phyloP scores from a whole-genome alignment of 2,329 filamentous ascomycete genomes.

The Reticulascus tulasneorum region DNA sequence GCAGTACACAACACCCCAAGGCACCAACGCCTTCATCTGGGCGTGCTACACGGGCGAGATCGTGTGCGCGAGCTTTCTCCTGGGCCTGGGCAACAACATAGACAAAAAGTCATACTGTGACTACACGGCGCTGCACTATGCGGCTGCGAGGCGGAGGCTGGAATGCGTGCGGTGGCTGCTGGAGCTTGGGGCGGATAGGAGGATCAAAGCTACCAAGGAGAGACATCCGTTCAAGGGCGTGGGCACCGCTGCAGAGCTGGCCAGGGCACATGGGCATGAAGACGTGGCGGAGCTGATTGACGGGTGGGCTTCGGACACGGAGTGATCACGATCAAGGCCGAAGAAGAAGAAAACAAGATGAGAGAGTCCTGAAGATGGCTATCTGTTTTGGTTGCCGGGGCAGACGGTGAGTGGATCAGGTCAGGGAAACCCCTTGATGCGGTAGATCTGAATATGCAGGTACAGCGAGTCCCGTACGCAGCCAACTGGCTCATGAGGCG shows the following conservation, averaged over 20 bases:
- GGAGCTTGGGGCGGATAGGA: constrained; percentile 9
- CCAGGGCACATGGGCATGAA: constrained; percentile 2
- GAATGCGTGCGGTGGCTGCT: constrained; percentile 6
- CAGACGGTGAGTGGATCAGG: too few relatives aligned
- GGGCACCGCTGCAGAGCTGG: constrained; percentile 8
- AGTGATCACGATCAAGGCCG: too few relatives aligned
- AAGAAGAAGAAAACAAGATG: too few relatives aligned
- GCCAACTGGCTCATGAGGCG: too few relatives aligned
- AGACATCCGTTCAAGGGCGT: constrained; percentile 2
- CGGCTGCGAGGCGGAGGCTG: neutral
- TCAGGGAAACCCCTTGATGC: too few relatives aligned
- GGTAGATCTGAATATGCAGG: too few relatives aligned
- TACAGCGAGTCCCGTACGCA: too few relatives aligned
- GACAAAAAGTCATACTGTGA: neutral
- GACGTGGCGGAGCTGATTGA: constrained; percentile 2
- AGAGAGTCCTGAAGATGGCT: too few relatives aligned
- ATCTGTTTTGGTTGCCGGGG: too few relatives aligned
- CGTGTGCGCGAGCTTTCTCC: constrained; percentile 3
- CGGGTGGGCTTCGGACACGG: too few relatives aligned
- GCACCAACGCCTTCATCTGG: constrained; percentile 2
- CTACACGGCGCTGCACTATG: constrained; percentile 9
- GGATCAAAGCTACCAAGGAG: neutral
- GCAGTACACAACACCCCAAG: constrained; percentile 3
- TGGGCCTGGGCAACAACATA: constrained; percentile 2
- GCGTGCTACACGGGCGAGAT: neutral